These are phyloP conservation scores for Debaryomyces tyrocola DNA, from an alignment of 805 yeast species.

Conservation along the genomic window DNA sequence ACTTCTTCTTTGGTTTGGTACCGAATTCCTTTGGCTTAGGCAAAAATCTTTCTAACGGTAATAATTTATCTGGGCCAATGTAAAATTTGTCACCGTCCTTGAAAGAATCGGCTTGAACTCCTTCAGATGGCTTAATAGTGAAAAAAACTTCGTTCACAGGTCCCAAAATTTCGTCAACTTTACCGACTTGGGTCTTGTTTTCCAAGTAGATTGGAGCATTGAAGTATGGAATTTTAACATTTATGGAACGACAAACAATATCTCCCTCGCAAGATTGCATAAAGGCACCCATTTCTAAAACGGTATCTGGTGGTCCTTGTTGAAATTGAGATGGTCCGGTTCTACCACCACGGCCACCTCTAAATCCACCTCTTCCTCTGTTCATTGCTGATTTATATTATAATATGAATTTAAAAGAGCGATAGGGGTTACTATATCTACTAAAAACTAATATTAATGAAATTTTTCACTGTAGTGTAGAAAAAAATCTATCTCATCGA, in stretches of 20 bases:
- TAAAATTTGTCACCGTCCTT: conserved; percentile 94
- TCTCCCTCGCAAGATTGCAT: conserved; percentile 95
- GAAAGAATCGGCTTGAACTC: conserved; percentile 91
- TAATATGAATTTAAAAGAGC: not conserved
- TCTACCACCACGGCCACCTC: conserved; percentile 68
- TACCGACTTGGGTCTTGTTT: conserved; percentile 94
- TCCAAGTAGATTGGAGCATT: conserved; percentile 98
- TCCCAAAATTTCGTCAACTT: conserved; percentile 97
- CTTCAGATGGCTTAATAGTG: conserved; percentile 94
- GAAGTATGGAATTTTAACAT: conserved; percentile 93
- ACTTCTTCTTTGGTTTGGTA: conserved; percentile 75
- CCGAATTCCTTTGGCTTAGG: conserved; percentile 92
- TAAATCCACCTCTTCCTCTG: conserved; percentile 71
- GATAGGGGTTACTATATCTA: not conserved
- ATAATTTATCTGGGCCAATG: conserved; percentile 91
- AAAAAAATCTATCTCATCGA: conserved; percentile 11
- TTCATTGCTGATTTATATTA: conserved; percentile 42
- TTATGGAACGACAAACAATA: conserved; percentile 92
- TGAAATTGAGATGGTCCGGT: conserved; percentile 72
- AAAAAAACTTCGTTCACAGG: conserved; percentile 97
- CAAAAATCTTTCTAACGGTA: conserved; percentile 94
- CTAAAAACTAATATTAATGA: not conserved
- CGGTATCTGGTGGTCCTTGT: conserved; percentile 93
- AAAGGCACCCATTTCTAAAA: conserved; percentile 92
- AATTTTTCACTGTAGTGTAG: conserved; percentile 6